Percentiles rank a stretch among this genome's conserved stretches.
phyloP scores from a whole-genome alignment of 176 grass and related monocot species.

The Avena insularis region DNA sequence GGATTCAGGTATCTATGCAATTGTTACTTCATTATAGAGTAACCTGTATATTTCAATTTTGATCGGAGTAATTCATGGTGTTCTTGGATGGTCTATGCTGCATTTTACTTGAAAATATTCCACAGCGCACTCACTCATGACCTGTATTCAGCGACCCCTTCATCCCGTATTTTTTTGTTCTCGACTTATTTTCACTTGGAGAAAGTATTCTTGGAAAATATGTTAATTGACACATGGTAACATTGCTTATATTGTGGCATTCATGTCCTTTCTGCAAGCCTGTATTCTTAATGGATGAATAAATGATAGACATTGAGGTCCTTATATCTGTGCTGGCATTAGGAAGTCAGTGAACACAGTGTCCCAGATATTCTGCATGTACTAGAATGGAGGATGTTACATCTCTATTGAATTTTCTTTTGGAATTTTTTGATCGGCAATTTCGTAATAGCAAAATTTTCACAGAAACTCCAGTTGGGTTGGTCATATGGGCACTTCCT shows the following conservation, averaged over 20 bases:
- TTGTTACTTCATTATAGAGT: slow-evolving; percentile 12
- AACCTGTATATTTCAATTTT: background rate
- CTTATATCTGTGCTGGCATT: background rate
- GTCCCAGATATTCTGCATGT: background rate
- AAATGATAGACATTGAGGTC: background rate
- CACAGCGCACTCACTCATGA: background rate
- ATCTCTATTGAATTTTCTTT: background rate
- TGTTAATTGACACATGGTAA: background rate
- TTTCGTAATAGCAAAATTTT: background rate
- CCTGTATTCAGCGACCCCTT: background rate
- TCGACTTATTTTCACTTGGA: slow-evolving; percentile 9
- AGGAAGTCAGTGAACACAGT: background rate
- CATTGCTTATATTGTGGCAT: background rate
- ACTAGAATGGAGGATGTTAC: background rate
- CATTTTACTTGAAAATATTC: background rate
- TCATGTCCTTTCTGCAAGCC: slow-evolving; percentile 9
- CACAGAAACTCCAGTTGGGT: background rate
- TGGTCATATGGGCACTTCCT: background rate
- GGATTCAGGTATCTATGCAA: slow-evolving; percentile 25
- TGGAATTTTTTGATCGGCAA: background rate
- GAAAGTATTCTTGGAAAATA: background rate
- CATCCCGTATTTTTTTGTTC: background rate
- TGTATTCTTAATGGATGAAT: slow-evolving; percentile 16
- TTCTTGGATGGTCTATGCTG: background rate
- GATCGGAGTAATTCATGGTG: background rate